A percentile compares a stretch with the other conserved stretches of the same genome.
Evolutionary conservation across 2,329 filamentous ascomycete species (phyloP).

Genomic region (Claviceps spartinae): DNA sequence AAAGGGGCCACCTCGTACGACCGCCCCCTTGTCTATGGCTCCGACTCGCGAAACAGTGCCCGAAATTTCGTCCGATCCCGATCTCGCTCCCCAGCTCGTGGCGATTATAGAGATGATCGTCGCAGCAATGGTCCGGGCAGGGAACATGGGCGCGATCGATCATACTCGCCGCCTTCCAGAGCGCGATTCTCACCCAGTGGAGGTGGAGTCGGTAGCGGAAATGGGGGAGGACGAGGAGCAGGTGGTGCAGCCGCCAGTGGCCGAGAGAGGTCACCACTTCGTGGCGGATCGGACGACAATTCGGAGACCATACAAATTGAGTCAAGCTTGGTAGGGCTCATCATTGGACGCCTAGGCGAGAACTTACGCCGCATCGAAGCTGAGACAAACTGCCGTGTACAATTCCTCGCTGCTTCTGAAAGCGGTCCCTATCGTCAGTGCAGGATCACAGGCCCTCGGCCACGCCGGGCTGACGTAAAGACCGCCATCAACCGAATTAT

Average conservation of each 20-base stretch:
- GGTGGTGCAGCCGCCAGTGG: conserved; percentile 28
- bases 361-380: conserved; percentile 75
- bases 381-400: conserved; percentile 71
- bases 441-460: conserved; percentile 64
- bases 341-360: conserved; percentile 83
- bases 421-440: conserved; percentile 66
- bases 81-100: conserved; percentile 62
- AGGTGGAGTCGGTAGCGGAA: conserved; percentile 28
- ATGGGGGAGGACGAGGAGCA: background rate
- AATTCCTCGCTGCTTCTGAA: conserved; percentile 70
- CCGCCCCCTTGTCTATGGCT: conserved; percentile 33
- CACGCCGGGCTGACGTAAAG: conserved; percentile 64
- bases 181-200: conserved; percentile 49
- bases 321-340: conserved; percentile 73
- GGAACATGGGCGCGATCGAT: conserved; percentile 49
- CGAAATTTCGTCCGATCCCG: conserved; percentile 51
- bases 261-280: conserved; percentile 45
- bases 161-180: conserved; percentile 52
- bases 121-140: conserved; percentile 44
- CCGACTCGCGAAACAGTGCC: conserved; percentile 21
- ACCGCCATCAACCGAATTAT: conserved; percentile 77
- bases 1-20: conserved; percentile 57
- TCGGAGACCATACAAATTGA: conserved; percentile 77
- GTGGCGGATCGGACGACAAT: conserved; percentile 45
- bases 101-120: conserved; percentile 67